These are phyloP conservation scores for Cudoniella acicularis DNA, from an alignment of 495 filamentous ascomycete genomes.

Conservation along the genomic window DNA sequence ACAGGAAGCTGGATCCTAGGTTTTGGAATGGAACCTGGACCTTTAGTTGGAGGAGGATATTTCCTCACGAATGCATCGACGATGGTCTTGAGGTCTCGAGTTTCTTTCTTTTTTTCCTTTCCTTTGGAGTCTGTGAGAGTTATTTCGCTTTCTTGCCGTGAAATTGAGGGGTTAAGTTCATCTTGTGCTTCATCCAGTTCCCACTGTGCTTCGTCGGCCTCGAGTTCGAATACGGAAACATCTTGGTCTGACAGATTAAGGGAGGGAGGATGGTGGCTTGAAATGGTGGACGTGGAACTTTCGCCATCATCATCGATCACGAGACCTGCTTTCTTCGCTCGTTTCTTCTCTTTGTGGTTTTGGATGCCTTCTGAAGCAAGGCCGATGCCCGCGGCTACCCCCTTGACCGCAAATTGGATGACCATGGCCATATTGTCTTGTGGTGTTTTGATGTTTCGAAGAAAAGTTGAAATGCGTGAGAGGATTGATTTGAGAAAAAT, in stretches of 20 bases:
- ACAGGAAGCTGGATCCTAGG: slow-evolving; percentile 37
- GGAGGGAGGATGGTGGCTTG: no score
- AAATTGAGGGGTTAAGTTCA: slow-evolving; percentile 51
- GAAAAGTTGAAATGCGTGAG: no score
- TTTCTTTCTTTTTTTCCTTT: no score
- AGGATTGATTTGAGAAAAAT: no score
- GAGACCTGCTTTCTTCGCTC: slow-evolving; percentile 36
- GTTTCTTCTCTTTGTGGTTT: slow-evolving; percentile 14
- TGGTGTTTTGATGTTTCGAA: no score
- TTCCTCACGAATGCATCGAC: slow-evolving; percentile 26
- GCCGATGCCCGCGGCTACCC: not conserved
- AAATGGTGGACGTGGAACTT: not conserved
- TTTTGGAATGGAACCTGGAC: slow-evolving; percentile 10
- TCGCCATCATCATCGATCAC: slow-evolving; percentile 38
- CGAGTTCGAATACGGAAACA: slow-evolving; percentile 14
- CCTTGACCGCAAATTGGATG: no score
- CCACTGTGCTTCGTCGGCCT: slow-evolving; percentile 44
- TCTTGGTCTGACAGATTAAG: no score
- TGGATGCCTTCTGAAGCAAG: not conserved
- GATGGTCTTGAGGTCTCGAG: slow-evolving; percentile 58
- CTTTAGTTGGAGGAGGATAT: slow-evolving; percentile 25
- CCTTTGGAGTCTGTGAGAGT: no score
- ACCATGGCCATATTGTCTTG: no score
- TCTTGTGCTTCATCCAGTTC: slow-evolving; percentile 47
- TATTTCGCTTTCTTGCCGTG: no score